phyloP scores from a whole-genome alignment of 2,329 filamentous ascomycete species.

The Zopfia rhizophila region DNA sequence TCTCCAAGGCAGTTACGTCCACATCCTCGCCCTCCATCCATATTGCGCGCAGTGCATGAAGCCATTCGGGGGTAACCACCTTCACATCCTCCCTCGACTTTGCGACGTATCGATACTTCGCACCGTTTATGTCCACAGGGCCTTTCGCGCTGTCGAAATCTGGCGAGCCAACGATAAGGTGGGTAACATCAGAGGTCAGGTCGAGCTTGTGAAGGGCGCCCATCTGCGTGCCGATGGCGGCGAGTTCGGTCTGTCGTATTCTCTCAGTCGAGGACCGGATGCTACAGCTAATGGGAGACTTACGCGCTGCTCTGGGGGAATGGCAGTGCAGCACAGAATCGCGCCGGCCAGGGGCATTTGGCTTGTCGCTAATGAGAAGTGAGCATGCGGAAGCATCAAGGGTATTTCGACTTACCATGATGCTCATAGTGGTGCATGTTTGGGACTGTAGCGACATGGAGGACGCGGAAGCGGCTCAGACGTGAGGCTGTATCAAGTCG shows the following conservation, averaged over 20 bases:
- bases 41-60: slow-evolving; percentile 78
- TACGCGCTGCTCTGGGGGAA: slow-evolving; percentile 82
- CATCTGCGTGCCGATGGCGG: slow-evolving; percentile 76
- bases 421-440: slow-evolving; percentile 35
- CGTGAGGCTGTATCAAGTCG: too few species aligned
- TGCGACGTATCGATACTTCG: slow-evolving; percentile 96
- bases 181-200: slow-evolving; percentile 94
- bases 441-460: slow-evolving; percentile 18
- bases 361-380: slow-evolving; percentile 36
- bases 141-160: too few species aligned
- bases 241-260: slow-evolving; percentile 62
- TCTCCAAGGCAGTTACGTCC: slow-evolving; percentile 76
- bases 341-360: slow-evolving; percentile 64
- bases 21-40: slow-evolving; percentile 86
- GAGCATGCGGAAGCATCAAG: slow-evolving; percentile 13
- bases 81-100: slow-evolving; percentile 86
- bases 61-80: slow-evolving; percentile 83
- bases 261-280: slow-evolving; percentile 21
- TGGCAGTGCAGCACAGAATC: slow-evolving; percentile 88
- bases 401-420: slow-evolving; percentile 34
- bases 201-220: slow-evolving; percentile 90
- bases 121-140: slow-evolving; percentile 86
- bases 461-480: too few species aligned
- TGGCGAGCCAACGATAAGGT: slow-evolving; percentile 92
- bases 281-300: slow-evolving; percentile 14